Base-by-base conservation (phyloP, 2,329 filamentous ascomycete species). In the Fusarium sp. region DNA sequence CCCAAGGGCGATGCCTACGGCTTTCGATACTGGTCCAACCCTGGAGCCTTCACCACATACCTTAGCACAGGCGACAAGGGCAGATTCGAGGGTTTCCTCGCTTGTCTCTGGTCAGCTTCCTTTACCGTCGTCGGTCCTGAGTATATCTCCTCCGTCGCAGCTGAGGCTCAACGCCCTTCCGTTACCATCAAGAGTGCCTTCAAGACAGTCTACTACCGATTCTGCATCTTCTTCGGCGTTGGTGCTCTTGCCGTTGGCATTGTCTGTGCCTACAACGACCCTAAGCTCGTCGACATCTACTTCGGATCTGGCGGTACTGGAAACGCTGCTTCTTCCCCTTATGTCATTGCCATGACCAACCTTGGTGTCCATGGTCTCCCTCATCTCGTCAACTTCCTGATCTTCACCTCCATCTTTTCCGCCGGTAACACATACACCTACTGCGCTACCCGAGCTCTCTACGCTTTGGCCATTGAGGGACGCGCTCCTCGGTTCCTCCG, bases 1-100 rank as follows among this genome's bases (percentile, higher is more conserved):
- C 86, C 90, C 0, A 85, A 87, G 6, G 84, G 85, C 4, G 84
- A 88, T 26, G 84, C 87, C 5, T 86, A 90, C 59, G 91, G 91
- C 2, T 93, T 93, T 78, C 81, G 86, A 50, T 92, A 92, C 78
- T 94, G 91, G 90, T 87, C 84, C 48, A 82, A 89, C 42, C 91
- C 91, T 0, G 90, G 89, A 3, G 42, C 77, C 1, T 79, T 80
- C 62, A 86, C 85, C 6, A 87, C 90, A 69, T 83, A 89, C 60
- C 86, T 91, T 62, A 86, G 88, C 54, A 82, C 83, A 0, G 92
- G 91, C 2, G 78, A 85, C 44, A 85, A 92, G 0, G 92, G 92
- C 18, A 85, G 86, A 38, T 93, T 91, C 73, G 84, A 92, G 14
- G 91, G 91, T 1, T 92, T 93, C 77, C 81, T 92, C 31, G 87